Evolutionary conservation across 768 basidiomycete species (phyloP).

Genomic region (Kwoniella dejecticola): DNA sequence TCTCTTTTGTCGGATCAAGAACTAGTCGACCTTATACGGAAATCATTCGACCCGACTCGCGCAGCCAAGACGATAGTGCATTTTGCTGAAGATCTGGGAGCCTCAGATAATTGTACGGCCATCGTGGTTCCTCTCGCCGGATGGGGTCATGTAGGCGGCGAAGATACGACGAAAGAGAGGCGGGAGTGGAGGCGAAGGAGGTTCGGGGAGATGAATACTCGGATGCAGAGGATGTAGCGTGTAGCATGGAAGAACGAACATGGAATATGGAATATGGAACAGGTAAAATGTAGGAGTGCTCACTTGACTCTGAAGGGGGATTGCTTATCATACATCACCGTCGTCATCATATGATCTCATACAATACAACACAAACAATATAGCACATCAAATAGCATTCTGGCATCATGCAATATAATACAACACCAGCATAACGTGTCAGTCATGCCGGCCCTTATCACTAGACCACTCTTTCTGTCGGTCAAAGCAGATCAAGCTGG

Average conservation of each 20-base stretch:
- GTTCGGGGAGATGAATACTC: constrained; percentile 50
- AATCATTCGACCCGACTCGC: constrained; percentile 67
- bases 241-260: not conserved
- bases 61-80: constrained; percentile 82
- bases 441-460: too few species aligned
- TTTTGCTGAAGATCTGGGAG: constrained; percentile 83
- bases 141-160: constrained; percentile 80
- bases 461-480: too few species aligned
- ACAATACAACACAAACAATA: too few species aligned
- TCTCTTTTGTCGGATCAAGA: constrained; percentile 91
- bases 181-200: constrained; percentile 70
- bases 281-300: too few species aligned
- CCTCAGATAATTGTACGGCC: constrained; percentile 88
- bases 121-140: constrained; percentile 89
- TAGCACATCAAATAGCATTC: too few species aligned
- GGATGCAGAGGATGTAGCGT: constrained; percentile 54
- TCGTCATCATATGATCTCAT: not conserved
- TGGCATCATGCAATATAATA: too few species aligned
- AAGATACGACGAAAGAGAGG: constrained; percentile 77
- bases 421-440: too few species aligned
- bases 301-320: too few species aligned
- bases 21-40: constrained; percentile 83
- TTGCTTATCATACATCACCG: too few species aligned
- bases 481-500: too few species aligned
- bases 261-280: too few species aligned